Evolutionary conservation across 306 rosid species (phyloP).

Genomic region (Datisca glomerata): DNA sequence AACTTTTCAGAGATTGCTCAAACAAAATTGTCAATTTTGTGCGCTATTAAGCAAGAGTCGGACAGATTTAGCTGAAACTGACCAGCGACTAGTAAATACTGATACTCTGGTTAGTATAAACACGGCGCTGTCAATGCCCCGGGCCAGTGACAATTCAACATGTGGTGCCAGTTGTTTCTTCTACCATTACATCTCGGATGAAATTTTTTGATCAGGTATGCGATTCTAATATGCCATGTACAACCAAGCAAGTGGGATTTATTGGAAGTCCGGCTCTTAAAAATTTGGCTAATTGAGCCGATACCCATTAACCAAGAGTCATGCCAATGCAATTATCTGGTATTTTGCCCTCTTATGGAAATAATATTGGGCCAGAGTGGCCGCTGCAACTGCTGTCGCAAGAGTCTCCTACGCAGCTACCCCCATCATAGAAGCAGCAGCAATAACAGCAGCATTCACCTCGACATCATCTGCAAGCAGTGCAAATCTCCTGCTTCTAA

Average conservation of each 20-base stretch:
- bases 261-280: constrained; percentile 41
- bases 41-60: constrained; percentile 45
- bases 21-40: constrained; percentile 43
- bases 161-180: constrained; percentile 32
- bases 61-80: constrained; percentile 44
- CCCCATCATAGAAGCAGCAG: constrained; percentile 39
- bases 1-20: constrained; percentile 46
- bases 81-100: constrained; percentile 43
- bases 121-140: constrained; percentile 38
- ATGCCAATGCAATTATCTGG: constrained; percentile 52
- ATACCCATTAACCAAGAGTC: constrained; percentile 40
- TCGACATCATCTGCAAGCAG: constrained; percentile 54
- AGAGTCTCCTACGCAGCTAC: constrained; percentile 38
- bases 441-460: constrained; percentile 56
- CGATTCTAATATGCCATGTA: constrained; percentile 40
- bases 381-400: constrained; percentile 40
- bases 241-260: constrained; percentile 35
- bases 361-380: constrained; percentile 58
- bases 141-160: constrained; percentile 38
- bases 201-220: constrained; percentile 48
- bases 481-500: constrained; percentile 54
- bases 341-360: constrained; percentile 54
- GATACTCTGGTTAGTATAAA: constrained; percentile 35
- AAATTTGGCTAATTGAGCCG: constrained; percentile 41
- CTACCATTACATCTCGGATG: constrained; percentile 48